These are phyloP conservation scores for Wickerhamomyces chaumierensis DNA, from an alignment of 805 yeast genomes.

Conservation along the genomic window DNA sequence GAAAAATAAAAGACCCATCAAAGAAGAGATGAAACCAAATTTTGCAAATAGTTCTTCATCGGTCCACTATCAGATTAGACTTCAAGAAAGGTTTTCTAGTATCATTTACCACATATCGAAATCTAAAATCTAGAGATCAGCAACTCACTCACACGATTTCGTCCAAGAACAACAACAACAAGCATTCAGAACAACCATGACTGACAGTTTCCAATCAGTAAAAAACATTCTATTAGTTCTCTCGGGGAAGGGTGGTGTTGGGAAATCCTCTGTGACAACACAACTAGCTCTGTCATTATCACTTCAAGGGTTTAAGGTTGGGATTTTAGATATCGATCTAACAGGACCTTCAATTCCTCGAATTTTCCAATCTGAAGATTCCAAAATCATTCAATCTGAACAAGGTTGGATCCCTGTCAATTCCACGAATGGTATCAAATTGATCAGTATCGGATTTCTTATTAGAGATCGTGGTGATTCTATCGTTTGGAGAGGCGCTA, in stretches of 20 bases:
- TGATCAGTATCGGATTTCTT: constrained; percentile 63
- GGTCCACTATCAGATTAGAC: no score
- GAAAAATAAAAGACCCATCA: no score
- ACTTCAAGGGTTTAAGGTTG: constrained; percentile 66
- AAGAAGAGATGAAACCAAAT: no score
- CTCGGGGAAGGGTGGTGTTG: constrained; percentile 97
- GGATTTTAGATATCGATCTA: constrained; percentile 87
- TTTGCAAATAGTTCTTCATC: no score
- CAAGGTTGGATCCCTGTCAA: constrained; percentile 90
- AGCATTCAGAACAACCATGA: no score
- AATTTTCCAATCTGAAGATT: constrained; percentile 83
- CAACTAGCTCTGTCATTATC: constrained; percentile 83
- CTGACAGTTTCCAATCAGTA: constrained; percentile 25
- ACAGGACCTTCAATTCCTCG: constrained; percentile 96
- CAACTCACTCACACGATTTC: no score
- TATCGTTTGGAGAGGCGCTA: constrained; percentile 98
- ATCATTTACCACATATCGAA: no score
- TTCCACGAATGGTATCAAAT: constrained; percentile 25
- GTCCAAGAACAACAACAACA: no score
- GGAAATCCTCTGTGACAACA: constrained; percentile 91
- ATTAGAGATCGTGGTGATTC: constrained; percentile 76
- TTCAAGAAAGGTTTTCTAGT: no score
- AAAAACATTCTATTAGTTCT: constrained; percentile 73
- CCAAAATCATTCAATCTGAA: constrained; percentile 69
- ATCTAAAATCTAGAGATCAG: no score